Evolutionary conservation across 2,329 filamentous ascomycete genomes (phyloP).

Genomic region (Corynespora cassiicola): DNA sequence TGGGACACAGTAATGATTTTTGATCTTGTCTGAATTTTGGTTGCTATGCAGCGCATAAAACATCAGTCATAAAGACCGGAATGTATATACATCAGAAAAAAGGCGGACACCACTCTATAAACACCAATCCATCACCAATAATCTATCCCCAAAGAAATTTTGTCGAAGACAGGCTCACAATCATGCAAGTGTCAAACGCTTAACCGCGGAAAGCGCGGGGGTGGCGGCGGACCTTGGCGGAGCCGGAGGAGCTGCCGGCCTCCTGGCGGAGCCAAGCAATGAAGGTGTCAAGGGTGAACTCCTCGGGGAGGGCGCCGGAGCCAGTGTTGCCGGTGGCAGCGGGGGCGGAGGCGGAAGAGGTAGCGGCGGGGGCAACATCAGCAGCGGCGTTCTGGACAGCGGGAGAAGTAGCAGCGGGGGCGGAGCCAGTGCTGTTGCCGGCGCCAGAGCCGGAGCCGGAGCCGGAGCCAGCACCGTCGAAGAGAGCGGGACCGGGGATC

Average conservation of each 20-base stretch:
- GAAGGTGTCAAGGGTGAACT: constrained; percentile 28
- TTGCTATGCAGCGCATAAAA: too few relatives aligned
- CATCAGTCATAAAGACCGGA: too few relatives aligned
- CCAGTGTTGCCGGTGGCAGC: constrained; percentile 7
- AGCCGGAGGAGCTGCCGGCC: constrained; percentile 12
- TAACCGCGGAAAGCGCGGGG: constrained; percentile 26
- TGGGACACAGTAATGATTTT: too few relatives aligned
- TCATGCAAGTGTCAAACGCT: too few relatives aligned
- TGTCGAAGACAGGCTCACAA: too few relatives aligned
- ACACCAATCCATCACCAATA: too few relatives aligned
- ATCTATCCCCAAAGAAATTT: too few relatives aligned
- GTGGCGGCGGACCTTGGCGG: constrained; percentile 24
- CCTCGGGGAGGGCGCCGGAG: constrained; percentile 16
- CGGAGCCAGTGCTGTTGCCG: constrained; percentile 7
- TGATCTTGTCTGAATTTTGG: too few relatives aligned
- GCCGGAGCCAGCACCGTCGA: constrained; percentile 25
- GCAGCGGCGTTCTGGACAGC: constrained; percentile 3
- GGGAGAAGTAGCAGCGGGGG: constrained; percentile 16
- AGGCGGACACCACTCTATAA: too few relatives aligned
- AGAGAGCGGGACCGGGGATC: constrained; percentile 59
- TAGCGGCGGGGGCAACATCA: constrained; percentile 7
- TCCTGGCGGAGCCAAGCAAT: constrained; percentile 29
- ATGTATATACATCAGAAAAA: too few relatives aligned
- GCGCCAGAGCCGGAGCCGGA: constrained; percentile 17
- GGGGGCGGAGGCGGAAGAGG: constrained; percentile 6